Conservation (phyloP, 352 stramenopile genomes). For the Phytophthora melonis region DNA sequence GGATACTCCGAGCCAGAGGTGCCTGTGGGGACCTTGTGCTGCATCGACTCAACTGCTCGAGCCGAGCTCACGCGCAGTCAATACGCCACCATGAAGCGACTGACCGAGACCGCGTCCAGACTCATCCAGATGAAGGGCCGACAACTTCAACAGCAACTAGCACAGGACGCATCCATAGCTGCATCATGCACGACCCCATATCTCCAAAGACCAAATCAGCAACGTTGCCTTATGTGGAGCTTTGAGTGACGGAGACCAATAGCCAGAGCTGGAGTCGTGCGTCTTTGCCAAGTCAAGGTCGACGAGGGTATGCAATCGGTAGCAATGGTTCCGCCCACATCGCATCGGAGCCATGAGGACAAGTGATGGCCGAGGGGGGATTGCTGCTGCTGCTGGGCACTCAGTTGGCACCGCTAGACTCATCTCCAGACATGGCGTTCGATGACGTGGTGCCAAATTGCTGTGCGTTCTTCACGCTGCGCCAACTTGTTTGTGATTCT, state of each 20-base stretch:
- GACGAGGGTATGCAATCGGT: conserved; percentile 43
- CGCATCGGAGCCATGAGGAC: conserved; percentile 49
- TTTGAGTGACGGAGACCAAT: conserved; percentile 12
- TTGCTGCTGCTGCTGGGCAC: no score
- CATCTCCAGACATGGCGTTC: conserved; percentile 3
- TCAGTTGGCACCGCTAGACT: no score
- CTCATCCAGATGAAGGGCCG: conserved; percentile 43
- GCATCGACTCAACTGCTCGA: conserved; percentile 37
- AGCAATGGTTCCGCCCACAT: conserved; percentile 24
- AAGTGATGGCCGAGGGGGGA: conserved; percentile 6
- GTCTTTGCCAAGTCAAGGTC: conserved; percentile 32
- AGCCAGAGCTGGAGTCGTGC: conserved; percentile 27
- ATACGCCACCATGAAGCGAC: conserved; percentile 47
- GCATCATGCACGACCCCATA: not conserved
- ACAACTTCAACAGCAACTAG: conserved; percentile 23
- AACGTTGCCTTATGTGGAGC: no score
- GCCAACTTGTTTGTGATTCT: conserved; percentile 21
- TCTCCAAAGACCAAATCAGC: conserved; percentile 11
- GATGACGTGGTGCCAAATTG: no score
- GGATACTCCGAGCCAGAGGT: conserved; percentile 23
- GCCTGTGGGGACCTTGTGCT: conserved; percentile 51
- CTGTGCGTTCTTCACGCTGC: no score
- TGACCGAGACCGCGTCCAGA: conserved; percentile 38
- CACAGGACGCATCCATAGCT: not conserved
- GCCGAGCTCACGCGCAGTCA: conserved; percentile 44